phyloP scores from a whole-genome alignment of 108 stramenopile genomes.

The Cylindrotheca fusiformis region DNA sequence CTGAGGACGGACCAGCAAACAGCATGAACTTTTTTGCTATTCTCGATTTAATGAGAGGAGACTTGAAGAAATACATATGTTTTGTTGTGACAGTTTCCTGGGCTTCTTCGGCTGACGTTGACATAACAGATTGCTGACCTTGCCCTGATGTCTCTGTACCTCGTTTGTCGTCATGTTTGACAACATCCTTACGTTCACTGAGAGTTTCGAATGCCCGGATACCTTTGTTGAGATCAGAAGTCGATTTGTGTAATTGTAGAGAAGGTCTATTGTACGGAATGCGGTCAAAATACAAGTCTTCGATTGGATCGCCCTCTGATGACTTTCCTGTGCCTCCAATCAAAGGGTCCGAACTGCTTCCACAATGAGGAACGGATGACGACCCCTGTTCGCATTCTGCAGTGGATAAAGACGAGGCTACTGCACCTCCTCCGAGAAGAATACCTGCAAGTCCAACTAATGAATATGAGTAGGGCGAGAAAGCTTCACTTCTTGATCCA shows the following conservation, averaged over 20 bases:
- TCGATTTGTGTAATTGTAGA: slow-evolving; percentile 16
- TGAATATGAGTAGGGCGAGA: no score
- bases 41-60: slow-evolving; percentile 41
- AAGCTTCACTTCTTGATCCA: no score
- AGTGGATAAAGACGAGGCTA: background rate
- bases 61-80: slow-evolving; percentile 79
- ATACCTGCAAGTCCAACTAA: slow-evolving; percentile 6
- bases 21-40: slow-evolving; percentile 64
- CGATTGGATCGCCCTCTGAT: slow-evolving; percentile 12
- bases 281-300: slow-evolving; percentile 15
- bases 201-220: slow-evolving; percentile 23
- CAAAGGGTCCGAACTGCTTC: slow-evolving; percentile 46
- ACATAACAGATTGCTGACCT: background rate
- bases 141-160: no score
- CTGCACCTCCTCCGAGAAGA: background rate
- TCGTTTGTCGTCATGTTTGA: slow-evolving; percentile 1
- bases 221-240: slow-evolving; percentile 23
- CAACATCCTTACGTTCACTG: slow-evolving; percentile 1
- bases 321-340: slow-evolving; percentile 11
- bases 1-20: slow-evolving; percentile 67
- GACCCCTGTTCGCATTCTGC: slow-evolving; percentile 14
- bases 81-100: slow-evolving; percentile 57
- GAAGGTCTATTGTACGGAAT: background rate
- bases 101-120: slow-evolving; percentile 1
- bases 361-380: slow-evolving; percentile 33